Evolutionary conservation across 805 yeast genomes (phyloP).

Genomic region (Yamadazyma kitorensis): DNA sequence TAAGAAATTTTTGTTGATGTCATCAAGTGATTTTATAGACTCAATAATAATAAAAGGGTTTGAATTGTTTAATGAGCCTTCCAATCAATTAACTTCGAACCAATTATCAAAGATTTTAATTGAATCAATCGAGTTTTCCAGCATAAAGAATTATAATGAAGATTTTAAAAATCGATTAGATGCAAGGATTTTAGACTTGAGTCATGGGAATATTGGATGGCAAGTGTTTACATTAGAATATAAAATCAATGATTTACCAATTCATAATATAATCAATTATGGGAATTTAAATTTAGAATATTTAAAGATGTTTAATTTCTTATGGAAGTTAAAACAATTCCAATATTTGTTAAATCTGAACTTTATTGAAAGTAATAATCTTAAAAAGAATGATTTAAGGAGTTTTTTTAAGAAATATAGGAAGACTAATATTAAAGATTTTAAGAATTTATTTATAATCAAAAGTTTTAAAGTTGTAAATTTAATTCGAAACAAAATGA

Average conservation of each 20-base stretch:
- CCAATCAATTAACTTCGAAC: slow-evolving; percentile 60
- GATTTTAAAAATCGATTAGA: slow-evolving; percentile 59
- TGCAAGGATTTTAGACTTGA: slow-evolving; percentile 75
- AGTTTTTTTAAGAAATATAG: slow-evolving; percentile 4
- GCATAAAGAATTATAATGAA: slow-evolving; percentile 39
- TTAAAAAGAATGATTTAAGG: slow-evolving; percentile 23
- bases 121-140: slow-evolving; percentile 58
- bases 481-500: slow-evolving; percentile 36
- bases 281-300: slow-evolving; percentile 47
- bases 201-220: slow-evolving; percentile 77
- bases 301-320: slow-evolving; percentile 75
- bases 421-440: slow-evolving; percentile 15
- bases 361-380: slow-evolving; percentile 24
- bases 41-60: slow-evolving; percentile 55
- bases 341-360: slow-evolving; percentile 45
- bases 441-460: slow-evolving; percentile 28
- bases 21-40: slow-evolving; percentile 81
- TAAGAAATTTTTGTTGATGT: slow-evolving; percentile 65
- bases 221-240: slow-evolving; percentile 89
- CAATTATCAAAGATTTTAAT: slow-evolving; percentile 62
- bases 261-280: slow-evolving; percentile 37
- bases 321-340: slow-evolving; percentile 75
- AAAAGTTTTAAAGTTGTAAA: slow-evolving; percentile 32
- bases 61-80: slow-evolving; percentile 54
- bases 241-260: slow-evolving; percentile 51